phyloP scores from a whole-genome alignment of 441 rosid genomes.

The Pelargonium fulgidum region DNA sequence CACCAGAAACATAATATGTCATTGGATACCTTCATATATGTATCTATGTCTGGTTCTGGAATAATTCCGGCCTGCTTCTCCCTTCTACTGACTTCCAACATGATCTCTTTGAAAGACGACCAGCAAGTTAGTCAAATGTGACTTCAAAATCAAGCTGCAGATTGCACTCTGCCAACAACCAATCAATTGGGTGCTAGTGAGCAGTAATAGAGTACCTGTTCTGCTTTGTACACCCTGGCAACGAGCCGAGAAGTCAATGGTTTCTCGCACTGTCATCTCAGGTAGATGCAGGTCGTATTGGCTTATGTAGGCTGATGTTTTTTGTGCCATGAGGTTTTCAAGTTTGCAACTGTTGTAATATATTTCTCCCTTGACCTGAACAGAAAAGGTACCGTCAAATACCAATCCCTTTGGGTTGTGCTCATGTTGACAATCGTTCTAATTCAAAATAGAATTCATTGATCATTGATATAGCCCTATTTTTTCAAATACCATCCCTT shows the following conservation, averaged over 20 bases:
- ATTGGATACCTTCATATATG: constrained; percentile 58
- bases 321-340: constrained; percentile 46
- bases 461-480: no score
- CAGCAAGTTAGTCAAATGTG: not conserved
- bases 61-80: constrained; percentile 47
- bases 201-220: constrained; percentile 27
- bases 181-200: not conserved
- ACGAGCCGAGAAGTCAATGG: constrained; percentile 44
- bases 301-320: constrained; percentile 56
- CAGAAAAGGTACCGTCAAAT: not conserved
- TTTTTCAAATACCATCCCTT: no score
- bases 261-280: constrained; percentile 61
- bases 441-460: no score
- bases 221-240: constrained; percentile 47
- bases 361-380: constrained; percentile 39
- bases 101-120: constrained; percentile 28
- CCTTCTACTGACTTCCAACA: constrained; percentile 48
- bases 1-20: not conserved
- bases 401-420: no score
- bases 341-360: constrained; percentile 38
- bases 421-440: no score
- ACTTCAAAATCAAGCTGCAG: not conserved
- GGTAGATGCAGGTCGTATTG: constrained; percentile 56
- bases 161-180: not conserved
- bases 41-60: constrained; percentile 55